These are phyloP conservation scores for Neoarthrinium moseri DNA, from an alignment of 2,329 filamentous ascomycete genomes.

Conservation along the genomic window DNA sequence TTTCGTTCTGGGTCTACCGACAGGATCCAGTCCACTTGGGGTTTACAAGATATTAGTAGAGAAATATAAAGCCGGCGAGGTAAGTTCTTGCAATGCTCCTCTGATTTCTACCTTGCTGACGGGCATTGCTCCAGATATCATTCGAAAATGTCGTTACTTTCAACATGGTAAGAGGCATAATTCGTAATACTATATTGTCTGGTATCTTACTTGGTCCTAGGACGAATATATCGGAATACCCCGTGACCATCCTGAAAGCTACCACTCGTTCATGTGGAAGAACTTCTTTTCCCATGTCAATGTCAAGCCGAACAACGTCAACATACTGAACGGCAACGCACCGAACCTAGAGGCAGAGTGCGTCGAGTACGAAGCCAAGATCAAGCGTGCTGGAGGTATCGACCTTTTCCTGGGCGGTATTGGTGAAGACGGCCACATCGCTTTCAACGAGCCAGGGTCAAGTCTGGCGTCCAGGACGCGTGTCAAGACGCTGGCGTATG, in stretches of 20 bases:
- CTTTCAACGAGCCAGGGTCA: constrained; percentile 87
- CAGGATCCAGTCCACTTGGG: constrained; percentile 75
- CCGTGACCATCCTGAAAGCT: constrained; percentile 79
- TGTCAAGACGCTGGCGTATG: constrained; percentile 84
- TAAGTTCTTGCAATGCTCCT: constrained; percentile 25
- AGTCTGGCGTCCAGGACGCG: constrained; percentile 74
- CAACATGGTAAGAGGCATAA: constrained; percentile 67
- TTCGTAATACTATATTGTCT: neutral
- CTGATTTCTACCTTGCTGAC: constrained; percentile 23
- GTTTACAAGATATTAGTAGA: constrained; percentile 76
- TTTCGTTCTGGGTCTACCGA: constrained; percentile 81
- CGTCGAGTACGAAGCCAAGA: constrained; percentile 75
- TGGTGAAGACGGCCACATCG: constrained; percentile 83
- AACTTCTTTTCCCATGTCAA: constrained; percentile 87
- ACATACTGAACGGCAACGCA: constrained; percentile 82
- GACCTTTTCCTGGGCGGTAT: constrained; percentile 85
- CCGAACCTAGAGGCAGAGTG: constrained; percentile 74
- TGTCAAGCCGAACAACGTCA: constrained; percentile 76
- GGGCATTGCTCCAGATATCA: constrained; percentile 59
- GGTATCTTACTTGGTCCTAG: constrained; percentile 32
- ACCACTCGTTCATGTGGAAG: constrained; percentile 93
- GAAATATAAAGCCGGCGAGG: constrained; percentile 65
- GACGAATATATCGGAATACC: constrained; percentile 87
- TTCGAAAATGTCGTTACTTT: constrained; percentile 89
- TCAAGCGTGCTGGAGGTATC: constrained; percentile 72